phyloP scores from a whole-genome alignment of 2,329 filamentous ascomycete species.

The Fusarium sp. region DNA sequence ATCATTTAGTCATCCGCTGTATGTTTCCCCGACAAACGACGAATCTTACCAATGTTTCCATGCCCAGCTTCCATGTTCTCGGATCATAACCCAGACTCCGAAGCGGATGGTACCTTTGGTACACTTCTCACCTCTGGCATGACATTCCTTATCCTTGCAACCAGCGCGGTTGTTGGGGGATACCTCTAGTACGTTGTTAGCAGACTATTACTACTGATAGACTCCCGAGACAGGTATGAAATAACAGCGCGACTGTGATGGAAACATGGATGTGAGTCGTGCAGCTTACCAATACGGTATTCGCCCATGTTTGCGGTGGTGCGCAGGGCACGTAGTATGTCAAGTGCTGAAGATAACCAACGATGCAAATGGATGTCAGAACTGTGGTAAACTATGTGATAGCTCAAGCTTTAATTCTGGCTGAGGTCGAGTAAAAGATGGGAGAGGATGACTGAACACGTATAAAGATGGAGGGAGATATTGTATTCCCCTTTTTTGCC shows the following conservation, averaged over 20 bases:
- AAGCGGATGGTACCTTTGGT: constrained; percentile 81
- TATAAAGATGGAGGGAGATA: background rate
- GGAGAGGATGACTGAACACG: background rate
- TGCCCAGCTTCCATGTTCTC: constrained; percentile 71
- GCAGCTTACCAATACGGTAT: constrained; percentile 59
- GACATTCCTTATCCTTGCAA: constrained; percentile 80
- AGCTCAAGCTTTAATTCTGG: constrained; percentile 11
- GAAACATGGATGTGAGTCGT: background rate
- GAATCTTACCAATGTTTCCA: constrained; percentile 86
- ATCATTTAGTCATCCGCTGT: background rate
- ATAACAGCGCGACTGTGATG: constrained; percentile 1
- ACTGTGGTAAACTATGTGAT: background rate
- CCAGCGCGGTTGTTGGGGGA: constrained; percentile 76
- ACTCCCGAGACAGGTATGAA: background rate
- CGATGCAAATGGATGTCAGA: constrained; percentile 10
- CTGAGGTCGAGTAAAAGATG: background rate
- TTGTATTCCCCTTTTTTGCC: constrained; percentile 1
- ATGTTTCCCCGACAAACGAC: background rate
- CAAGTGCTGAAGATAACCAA: constrained; percentile 24
- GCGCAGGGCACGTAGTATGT: background rate
- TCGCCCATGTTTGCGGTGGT: constrained; percentile 54
- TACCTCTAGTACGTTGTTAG: constrained; percentile 66
- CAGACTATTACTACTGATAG: constrained; percentile 13
- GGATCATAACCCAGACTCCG: constrained; percentile 75
- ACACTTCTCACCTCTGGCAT: constrained; percentile 86